These are phyloP conservation scores for Pulveroboletus sp. DNA, from an alignment of 768 basidiomycete genomes.

Conservation along the genomic window DNA sequence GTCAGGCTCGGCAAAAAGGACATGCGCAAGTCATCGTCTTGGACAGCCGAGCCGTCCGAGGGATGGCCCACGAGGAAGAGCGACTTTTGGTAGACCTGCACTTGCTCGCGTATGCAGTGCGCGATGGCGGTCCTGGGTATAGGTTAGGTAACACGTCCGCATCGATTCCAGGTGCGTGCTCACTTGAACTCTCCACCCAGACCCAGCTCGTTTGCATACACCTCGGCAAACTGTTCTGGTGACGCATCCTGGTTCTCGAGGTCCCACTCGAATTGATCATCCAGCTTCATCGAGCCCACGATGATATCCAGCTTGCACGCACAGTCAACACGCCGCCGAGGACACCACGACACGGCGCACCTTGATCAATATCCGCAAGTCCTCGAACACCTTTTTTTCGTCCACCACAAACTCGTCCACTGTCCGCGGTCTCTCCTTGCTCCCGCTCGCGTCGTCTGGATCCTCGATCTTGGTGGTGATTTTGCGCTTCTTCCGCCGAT, in stretches of 20 bases:
- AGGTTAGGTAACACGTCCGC: slow-evolving; percentile 9
- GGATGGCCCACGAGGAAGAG: slow-evolving; percentile 88
- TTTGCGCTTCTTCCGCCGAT: slow-evolving; percentile 43
- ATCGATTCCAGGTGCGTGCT: slow-evolving; percentile 21
- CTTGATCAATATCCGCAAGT: slow-evolving; percentile 90
- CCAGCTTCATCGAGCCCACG: slow-evolving; percentile 87
- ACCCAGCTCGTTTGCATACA: slow-evolving; percentile 84
- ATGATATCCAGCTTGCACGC: slow-evolving; percentile 83
- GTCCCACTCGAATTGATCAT: slow-evolving; percentile 99
- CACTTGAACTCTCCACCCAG: slow-evolving; percentile 91
- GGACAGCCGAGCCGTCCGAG: slow-evolving; percentile 70
- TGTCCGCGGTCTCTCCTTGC: slow-evolving; percentile 46
- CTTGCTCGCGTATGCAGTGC: slow-evolving; percentile 94
- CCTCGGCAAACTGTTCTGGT: slow-evolving; percentile 90
- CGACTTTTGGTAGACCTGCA: slow-evolving; percentile 87
- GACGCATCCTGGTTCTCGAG: slow-evolving; percentile 74
- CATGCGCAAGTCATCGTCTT: slow-evolving; percentile 88
- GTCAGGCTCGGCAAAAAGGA: slow-evolving; percentile 84
- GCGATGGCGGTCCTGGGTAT: slow-evolving; percentile 84
- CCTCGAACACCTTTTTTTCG: slow-evolving; percentile 68
- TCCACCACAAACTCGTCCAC: slow-evolving; percentile 66
- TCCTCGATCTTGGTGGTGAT: slow-evolving; percentile 30
- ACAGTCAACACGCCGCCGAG: slow-evolving; percentile 5
- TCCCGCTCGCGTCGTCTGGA: slow-evolving; percentile 21
- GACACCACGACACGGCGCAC: slow-evolving; percentile 41